Base-by-base conservation (phyloP, 805 yeast genomes). In the Wickerhamiella dianesei region DNA sequence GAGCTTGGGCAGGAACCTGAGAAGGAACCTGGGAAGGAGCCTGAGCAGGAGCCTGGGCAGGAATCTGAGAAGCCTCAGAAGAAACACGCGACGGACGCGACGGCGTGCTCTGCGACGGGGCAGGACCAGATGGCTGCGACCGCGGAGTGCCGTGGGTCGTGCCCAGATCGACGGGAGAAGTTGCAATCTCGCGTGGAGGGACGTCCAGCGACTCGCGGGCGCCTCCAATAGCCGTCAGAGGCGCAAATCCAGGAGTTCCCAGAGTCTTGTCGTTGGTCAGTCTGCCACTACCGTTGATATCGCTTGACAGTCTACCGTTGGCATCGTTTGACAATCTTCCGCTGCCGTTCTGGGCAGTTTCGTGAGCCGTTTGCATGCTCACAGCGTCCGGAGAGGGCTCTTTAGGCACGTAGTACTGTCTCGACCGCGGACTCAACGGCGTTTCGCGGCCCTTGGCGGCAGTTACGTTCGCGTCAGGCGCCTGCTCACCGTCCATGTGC, bases 341-440 rank as follows among this genome's bases (percentile, higher is more conserved):
- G n/a, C n/a, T n/a, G n/a, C n/a, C n/a, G n/a, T n/a, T 6, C 32
- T 25, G 32, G 9, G 32, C 9, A 12, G 12, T 12, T 12, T 25
- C 32, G 32, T 25, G 32, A 12, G 32, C 32, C 12, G 32, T 25
- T 6, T 12, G 32, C 32, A 25, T 25, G 32, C 32, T 25, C 32
- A 12, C 12, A 12, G 32, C 32, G 8, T 21, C 25, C 12, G 41
- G 41, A 5, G 41, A 39, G 8, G 41, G 21, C 20, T 13, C 41
- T 8, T 39, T 18, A 9, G 41, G 41, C 5, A 39, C 41, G 17
- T 39, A 39, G 25, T 39, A 39, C 25, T 21, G 25, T 17, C 25
- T 13, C 8, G 41, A 39, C 4, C 41, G 41, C 21, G 41, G 41
- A 22, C 41, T 39, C 25, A 39, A n/a, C 4, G 41, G 41, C 25